Evolutionary conservation across 495 filamentous ascomycete genomes (phyloP).

Genomic region (Penicillium parvum): DNA sequence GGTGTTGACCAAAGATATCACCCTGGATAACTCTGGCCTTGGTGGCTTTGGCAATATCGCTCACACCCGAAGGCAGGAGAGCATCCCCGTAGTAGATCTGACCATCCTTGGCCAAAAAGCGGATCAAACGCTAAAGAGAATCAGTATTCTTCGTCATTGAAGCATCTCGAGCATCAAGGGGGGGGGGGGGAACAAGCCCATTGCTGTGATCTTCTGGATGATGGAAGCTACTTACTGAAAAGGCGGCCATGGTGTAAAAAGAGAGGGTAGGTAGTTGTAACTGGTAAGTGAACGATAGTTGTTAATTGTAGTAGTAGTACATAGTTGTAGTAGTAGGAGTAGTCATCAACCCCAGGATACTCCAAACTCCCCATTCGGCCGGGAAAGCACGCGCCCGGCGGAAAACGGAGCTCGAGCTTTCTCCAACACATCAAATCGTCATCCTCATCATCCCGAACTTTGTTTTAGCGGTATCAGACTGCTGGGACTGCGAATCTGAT

Average conservation of each 20-base stretch:
- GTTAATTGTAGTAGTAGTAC: no score
- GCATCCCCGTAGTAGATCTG: slow-evolving; percentile 80
- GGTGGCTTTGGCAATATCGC: slow-evolving; percentile 61
- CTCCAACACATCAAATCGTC: slow-evolving; percentile 34
- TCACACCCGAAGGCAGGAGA: slow-evolving; percentile 62
- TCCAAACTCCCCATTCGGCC: slow-evolving; percentile 20
- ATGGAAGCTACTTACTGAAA: slow-evolving; percentile 2
- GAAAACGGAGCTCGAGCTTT: slow-evolving; percentile 22
- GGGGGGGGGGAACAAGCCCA: no score
- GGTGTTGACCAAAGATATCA: slow-evolving; percentile 66
- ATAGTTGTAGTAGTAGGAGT: no score
- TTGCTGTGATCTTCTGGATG: not conserved
- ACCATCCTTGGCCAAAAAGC: slow-evolving; percentile 74
- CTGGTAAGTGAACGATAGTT: no score
- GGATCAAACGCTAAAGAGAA: slow-evolving; percentile 60
- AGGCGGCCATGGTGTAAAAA: slow-evolving; percentile 9
- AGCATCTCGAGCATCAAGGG: no score
- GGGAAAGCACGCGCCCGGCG: slow-evolving; percentile 21
- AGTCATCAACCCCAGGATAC: no score
- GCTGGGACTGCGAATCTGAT: no score
- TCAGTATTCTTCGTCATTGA: slow-evolving; percentile 1
- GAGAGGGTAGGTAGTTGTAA: no score
- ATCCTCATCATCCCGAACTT: no score
- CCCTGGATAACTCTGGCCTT: slow-evolving; percentile 67
- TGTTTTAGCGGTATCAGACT: no score